phyloP scores from a whole-genome alignment of 106 monocot species.

The Cymbidium sinense region DNA sequence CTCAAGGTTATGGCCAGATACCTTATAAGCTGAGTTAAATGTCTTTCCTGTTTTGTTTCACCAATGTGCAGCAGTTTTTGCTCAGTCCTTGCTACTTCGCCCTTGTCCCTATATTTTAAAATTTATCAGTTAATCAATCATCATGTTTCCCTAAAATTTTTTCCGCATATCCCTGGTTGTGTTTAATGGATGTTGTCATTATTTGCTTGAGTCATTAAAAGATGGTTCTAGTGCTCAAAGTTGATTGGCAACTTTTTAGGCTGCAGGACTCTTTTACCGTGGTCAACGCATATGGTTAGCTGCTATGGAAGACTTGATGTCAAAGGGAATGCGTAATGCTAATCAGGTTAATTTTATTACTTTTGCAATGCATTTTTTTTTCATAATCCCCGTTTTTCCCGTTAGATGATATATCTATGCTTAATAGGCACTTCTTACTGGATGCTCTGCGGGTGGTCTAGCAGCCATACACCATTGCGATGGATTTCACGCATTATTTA shows the following conservation, averaged over 20 bases:
- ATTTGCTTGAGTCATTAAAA: not conserved
- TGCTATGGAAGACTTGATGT: constrained; percentile 67
- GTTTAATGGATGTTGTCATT: not conserved
- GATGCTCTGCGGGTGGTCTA: constrained; percentile 92
- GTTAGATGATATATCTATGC: not conserved
- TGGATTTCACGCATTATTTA: constrained; percentile 54
- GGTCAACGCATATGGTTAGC: constrained; percentile 74
- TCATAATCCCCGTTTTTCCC: not conserved
- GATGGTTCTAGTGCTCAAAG: not conserved
- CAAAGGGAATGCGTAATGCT: constrained; percentile 47
- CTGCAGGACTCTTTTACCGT: constrained; percentile 43
- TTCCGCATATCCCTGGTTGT: not conserved
- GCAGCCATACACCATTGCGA: constrained; percentile 81
- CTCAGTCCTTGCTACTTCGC: no score
- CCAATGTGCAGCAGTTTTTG: no score
- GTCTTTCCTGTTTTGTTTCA: no score
- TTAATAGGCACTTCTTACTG: constrained; percentile 76
- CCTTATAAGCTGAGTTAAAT: no score
- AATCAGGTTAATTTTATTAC: constrained; percentile 32
- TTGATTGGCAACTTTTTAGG: constrained; percentile 10
- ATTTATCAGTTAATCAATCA: not conserved
- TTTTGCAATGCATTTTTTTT: not conserved
- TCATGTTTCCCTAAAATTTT: not conserved
- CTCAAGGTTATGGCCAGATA: no score
- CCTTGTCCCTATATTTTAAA: no score